Base-by-base conservation (phyloP, 768 basidiomycete species). In the Trametes villosa region DNA sequence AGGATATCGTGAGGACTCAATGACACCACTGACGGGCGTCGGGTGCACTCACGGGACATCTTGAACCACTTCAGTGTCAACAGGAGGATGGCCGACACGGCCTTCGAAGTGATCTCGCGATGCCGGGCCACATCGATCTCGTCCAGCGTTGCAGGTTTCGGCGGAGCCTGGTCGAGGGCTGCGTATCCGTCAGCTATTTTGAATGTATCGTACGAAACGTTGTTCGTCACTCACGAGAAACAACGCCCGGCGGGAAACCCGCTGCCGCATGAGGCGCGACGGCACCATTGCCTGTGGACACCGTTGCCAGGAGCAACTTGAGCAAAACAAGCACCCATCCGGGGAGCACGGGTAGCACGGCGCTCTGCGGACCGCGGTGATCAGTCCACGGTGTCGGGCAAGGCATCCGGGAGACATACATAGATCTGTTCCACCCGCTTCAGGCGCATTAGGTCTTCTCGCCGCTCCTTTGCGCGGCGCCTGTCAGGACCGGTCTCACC, bases 41-140 rank as follows among this genome's bases (percentile, higher is more conserved):
- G 22, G 11, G 55, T 20, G 30, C 47, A 82, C 94, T 73, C 66
- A 98, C 96, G 97, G 51, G 96, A 98, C 24, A 91, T 92, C 75
- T 98, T 98, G 81, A 98, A 96, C 97, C 97, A 99, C 73, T 98
- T 97, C 65, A 99, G 74, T 2, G 91, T 84, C 36, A 98, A 78
- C 6, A 98, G 75, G 27, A 99, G 74, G 58, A 98, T 97, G 1
- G 95, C 96, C 15, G 97, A 98, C 4, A 97, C 93, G 0, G 95
- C 95, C 73, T 99, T 99, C 12, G 93, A 94, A 0, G 93, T 97
- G 66, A 99, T 96, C 75, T 99, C 97, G 38, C 96, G 91, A 75
- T 98, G 96, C 12, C 97, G 86, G 26, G 87, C 89, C 30, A 96
- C 89, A 70, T 99, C 97, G 49, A 92, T 86, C 67, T 99, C 96